Evolutionary conservation across 352 stramenopile species (phyloP), one percentile per base, ranked within the genome.

Genomic region (Vaucheria bursata): DNA sequence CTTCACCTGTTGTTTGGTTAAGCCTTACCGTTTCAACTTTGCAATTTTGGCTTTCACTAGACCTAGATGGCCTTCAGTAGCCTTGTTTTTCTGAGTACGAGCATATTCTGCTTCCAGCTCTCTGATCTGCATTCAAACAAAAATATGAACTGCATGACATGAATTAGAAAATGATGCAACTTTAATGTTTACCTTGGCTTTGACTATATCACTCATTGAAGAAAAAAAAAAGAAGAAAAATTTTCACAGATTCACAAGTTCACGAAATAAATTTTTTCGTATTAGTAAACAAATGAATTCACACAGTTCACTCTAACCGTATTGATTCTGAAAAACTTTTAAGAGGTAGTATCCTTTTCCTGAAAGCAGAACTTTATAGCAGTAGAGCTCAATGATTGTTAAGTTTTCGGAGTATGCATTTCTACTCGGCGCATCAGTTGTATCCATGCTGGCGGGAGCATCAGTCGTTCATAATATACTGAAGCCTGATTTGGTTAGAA

Each of bases 21-120:
- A 18, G 2, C 31, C 67, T 37, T 59, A 81, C 77, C 78, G 66
- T 36, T 95, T 93, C 36, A 99, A 86, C 87, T 99, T 99, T 38
- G 95, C 95, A 37, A 99, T 88, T 87, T 98, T 98, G 38, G 96
- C 96, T 86, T 99, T 99, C 35, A 99, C 86, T 53, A 90, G 88
- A 4, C 94, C 93, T 34, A 97, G 87, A 77, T 91, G 87, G 35
- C 77, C 79, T 53, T 90, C 88, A 1, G 89, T 92, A 53, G 92
- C 93, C 87, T 98, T 99, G 85, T 99, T 99, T 84, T 98, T 98
- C 87, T 99, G 94, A 67, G 95, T 98, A 82, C 93, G 88, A 79
- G 93, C 85, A 86, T 91, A 91, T 79, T 91, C 87, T 71, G 80
- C 79, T 73, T 89, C 93, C 89, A 98, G 33, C 0, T 80, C 75